Evolutionary conservation across 148 eudicot species (phyloP).

Genomic region (Talinum fruticosum): DNA sequence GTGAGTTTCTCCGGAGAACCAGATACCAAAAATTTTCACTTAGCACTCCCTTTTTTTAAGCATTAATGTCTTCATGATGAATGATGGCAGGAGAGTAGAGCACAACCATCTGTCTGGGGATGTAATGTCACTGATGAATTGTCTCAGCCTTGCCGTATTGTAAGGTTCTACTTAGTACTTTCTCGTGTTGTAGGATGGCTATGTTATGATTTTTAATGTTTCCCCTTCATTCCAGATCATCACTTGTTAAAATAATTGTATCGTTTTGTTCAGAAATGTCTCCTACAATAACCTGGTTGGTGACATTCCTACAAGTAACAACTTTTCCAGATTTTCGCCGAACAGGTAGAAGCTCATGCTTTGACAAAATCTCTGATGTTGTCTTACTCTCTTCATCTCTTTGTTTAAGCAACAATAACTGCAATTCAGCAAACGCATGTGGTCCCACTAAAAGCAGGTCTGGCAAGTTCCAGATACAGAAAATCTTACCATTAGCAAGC

Average conservation of each 20-base stretch:
- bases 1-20: slow-evolving; percentile 54
- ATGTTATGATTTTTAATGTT: neutral
- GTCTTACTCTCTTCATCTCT: neutral
- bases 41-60: neutral
- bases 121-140: slow-evolving; percentile 57
- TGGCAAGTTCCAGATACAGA: too few species aligned
- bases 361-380: neutral
- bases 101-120: slow-evolving; percentile 88
- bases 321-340: slow-evolving; percentile 84
- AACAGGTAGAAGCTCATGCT: slow-evolving; percentile 51
- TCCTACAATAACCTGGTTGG: slow-evolving; percentile 84
- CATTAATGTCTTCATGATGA: neutral
- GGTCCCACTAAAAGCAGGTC: too few species aligned
- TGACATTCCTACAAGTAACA: slow-evolving; percentile 70
- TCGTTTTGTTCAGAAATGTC: slow-evolving; percentile 62
- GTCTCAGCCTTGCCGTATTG: slow-evolving; percentile 75
- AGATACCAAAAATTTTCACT: neutral
- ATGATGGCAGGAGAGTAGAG: slow-evolving; percentile 64
- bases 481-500: too few species aligned
- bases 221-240: neutral
- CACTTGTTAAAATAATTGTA: neutral
- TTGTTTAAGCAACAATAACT: neutral
- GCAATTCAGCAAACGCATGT: neutral
- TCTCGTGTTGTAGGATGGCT: neutral
- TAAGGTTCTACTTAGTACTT: slow-evolving; percentile 37